A percentile compares a stretch with the other conserved stretches of the same genome.
Conservation (phyloP, 164 flowering plant genomes). For the Piper betle region DNA sequence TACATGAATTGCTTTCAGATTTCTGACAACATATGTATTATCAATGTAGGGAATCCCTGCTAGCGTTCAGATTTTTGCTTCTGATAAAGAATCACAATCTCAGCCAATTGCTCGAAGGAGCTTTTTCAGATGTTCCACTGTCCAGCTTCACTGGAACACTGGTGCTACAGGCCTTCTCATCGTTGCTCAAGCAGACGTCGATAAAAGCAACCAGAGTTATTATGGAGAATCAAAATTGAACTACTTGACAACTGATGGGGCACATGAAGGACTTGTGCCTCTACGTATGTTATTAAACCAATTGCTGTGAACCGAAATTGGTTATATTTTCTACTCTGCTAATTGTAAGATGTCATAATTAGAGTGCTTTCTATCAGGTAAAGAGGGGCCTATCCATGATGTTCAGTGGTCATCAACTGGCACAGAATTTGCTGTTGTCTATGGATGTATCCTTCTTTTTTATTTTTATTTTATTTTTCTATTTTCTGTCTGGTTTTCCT, state of each 20-base stretch:
- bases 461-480: not conserved
- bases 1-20: not conserved
- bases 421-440: conserved; percentile 86
- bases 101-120: conserved; percentile 83
- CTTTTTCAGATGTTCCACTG: conserved; percentile 87
- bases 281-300: conserved; percentile 44
- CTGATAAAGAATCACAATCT: conserved; percentile 44
- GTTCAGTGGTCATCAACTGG: conserved; percentile 91
- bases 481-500: not conserved
- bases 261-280: conserved; percentile 82
- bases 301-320: not conserved
- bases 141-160: conserved; percentile 75
- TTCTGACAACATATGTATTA: conserved; percentile 1
- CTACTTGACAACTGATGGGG: conserved; percentile 89
- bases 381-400: conserved; percentile 97
- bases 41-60: conserved; percentile 80
- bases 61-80: conserved; percentile 77
- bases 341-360: conserved; percentile 11
- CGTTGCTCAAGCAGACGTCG: conserved; percentile 91
- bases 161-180: conserved; percentile 85
- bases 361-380: conserved; percentile 41
- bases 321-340: not conserved
- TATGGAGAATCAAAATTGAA: conserved; percentile 92
- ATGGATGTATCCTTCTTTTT: conserved; percentile 90
- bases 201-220: conserved; percentile 96